A percentile compares a stretch with the other conserved stretches of the same genome.
Evolutionary conservation across 805 yeast genomes (phyloP).

Genomic region (Pichia pseudocactophila): DNA sequence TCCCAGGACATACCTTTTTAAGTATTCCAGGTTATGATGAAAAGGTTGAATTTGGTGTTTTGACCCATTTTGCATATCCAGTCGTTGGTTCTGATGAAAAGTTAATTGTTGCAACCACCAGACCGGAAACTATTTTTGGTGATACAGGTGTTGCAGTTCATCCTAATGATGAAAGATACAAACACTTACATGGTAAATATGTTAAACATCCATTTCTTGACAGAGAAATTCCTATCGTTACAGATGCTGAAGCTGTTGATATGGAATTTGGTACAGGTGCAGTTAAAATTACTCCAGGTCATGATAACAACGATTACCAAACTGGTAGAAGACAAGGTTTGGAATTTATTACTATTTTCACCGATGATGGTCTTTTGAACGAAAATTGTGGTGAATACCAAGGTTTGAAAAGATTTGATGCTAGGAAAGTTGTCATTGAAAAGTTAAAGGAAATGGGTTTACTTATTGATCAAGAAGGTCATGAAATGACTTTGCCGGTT

Average conservation of each 20-base stretch:
- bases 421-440: conserved; percentile 77
- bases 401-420: conserved; percentile 91
- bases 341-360: conserved; percentile 81
- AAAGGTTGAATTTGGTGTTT: conserved; percentile 90
- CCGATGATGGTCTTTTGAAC: conserved; percentile 87
- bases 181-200: conserved; percentile 88
- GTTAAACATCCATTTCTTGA: conserved; percentile 86
- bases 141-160: conserved; percentile 98
- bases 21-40: conserved; percentile 86
- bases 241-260: conserved; percentile 91
- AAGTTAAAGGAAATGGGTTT: conserved; percentile 66
- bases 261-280: conserved; percentile 99
- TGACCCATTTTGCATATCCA: conserved; percentile 90
- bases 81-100: conserved; percentile 81
- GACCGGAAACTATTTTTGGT: conserved; percentile 98
- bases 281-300: conserved; percentile 97
- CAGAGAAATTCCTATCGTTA: conserved; percentile 76
- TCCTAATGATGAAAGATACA: conserved; percentile 89
- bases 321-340: conserved; percentile 92
- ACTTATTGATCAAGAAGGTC: conserved; percentile 78
- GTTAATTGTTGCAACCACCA: conserved; percentile 90
- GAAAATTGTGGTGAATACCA: conserved; percentile 89
- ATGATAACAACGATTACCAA: conserved; percentile 92
- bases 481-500: conserved; percentile 90
- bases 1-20: conserved; percentile 71